A percentile compares a stretch with the other conserved stretches of the same genome.
These are phyloP conservation scores for Sugiyamaella sp. DNA, from an alignment of 1,139 yeast genomes.

Conservation along the genomic window DNA sequence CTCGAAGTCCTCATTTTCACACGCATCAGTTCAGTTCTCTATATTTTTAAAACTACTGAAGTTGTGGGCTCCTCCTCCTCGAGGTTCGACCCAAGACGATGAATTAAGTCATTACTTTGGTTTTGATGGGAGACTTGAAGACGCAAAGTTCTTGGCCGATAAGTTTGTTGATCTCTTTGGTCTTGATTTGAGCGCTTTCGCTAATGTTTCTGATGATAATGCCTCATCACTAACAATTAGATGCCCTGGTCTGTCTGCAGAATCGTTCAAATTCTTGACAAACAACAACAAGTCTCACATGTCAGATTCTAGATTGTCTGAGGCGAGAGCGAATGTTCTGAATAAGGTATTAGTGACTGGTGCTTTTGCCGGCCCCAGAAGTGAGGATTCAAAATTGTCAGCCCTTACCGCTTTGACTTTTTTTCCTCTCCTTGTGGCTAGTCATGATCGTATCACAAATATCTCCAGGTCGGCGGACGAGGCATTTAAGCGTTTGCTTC, in stretches of 20 bases:
- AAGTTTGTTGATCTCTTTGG: conserved; percentile 57
- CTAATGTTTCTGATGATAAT: neutral
- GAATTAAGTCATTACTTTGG: conserved; percentile 39
- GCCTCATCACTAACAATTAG: neutral
- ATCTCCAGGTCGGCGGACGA: conserved; percentile 57
- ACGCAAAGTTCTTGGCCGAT: conserved; percentile 50
- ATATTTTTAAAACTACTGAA: conserved; percentile 59
- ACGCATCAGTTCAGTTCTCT: conserved; percentile 64
- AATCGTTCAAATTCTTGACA: conserved; percentile 63
- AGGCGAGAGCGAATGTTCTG: conserved; percentile 52
- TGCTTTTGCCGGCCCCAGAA: conserved; percentile 46
- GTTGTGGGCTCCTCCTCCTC: conserved; percentile 54
- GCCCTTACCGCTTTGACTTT: conserved; percentile 25
- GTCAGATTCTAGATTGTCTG: conserved; percentile 52
- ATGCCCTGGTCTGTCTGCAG: conserved; percentile 64
- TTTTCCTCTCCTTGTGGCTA: conserved; percentile 57
- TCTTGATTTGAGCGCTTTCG: conserved; percentile 19
- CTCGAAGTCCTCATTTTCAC: conserved; percentile 42
- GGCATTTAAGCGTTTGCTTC: conserved; percentile 51
- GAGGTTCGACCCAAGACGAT: conserved; percentile 51
- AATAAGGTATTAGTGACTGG: conserved; percentile 42
- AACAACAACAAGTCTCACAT: conserved; percentile 66
- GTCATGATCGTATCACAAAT: conserved; percentile 59
- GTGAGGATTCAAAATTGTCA: neutral
- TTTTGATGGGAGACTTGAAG: conserved; percentile 39